Evolutionary conservation across 164 flowering plant species (phyloP), one percentile per base, ranked within the genome.

Genomic region (Stephania cephalantha): DNA sequence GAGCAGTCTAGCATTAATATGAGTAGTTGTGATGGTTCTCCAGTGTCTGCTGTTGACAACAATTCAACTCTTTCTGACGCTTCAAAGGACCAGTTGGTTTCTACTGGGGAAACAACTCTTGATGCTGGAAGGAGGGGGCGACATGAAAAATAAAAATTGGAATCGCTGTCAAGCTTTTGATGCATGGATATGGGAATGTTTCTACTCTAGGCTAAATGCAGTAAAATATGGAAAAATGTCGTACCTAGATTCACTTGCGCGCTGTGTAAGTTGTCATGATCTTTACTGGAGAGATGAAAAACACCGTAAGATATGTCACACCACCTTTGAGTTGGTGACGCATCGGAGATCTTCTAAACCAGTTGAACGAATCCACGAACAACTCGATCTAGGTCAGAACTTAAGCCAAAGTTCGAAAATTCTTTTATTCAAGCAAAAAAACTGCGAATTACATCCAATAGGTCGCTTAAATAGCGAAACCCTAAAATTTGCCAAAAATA

Each of bases 221-320:
- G 96, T 91, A 17, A 92, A 85, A 83, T 81, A 79, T 77, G 73
- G 90, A 68, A 88, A 80, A 82, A 86, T 83, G 79, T 87, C 98
- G 22, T 89, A 84, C 82, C 77, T 85, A 79, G 93, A 90, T 79
- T 88, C 93, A 42, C 91, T 92, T 73, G 79, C 86, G 46, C 90
- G 91, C 80, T 95, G 99, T 84, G 90, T 76, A 78, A 81, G 85
- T 74, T 95, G 99, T 83, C 93, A 92, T 84, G 99, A 95, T 78
- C 85, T 95, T 29, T 95, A 87, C 53, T 95, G 99, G 98, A 88
- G 94, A 84, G 97, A 95, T 85, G 99, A 95, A 85, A 95, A 87
- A 79, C 99, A 95, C 73, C 93, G 99, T 81, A 91, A 78, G 76
- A 78, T 83, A 74, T 95, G 99, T 78, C 99, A 95, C 81, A 75